phyloP scores from a whole-genome alignment of 495 filamentous ascomycete genomes.

The Daldinia decipiens region DNA sequence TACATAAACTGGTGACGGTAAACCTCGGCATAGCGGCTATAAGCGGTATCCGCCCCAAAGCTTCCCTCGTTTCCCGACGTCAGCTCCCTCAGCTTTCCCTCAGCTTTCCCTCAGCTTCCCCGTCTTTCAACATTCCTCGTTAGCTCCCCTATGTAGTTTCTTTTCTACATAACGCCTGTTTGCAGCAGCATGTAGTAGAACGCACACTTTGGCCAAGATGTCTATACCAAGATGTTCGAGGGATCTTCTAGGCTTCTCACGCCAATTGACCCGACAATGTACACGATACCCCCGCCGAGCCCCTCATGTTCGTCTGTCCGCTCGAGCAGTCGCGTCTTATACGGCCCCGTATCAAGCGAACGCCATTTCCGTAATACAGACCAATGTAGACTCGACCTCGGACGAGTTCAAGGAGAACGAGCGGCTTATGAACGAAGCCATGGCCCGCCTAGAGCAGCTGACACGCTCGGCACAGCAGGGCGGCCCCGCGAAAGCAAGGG shows the following conservation, averaged over 20 bases:
- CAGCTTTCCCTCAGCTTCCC: constrained; percentile 14
- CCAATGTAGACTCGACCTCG: constrained; percentile 78
- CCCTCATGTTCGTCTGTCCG: constrained; percentile 29
- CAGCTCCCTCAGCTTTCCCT: constrained; percentile 23
- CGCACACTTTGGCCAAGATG: constrained; percentile 42
- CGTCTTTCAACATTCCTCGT: constrained; percentile 15
- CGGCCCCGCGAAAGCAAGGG: constrained; percentile 81
- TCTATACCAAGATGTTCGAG: constrained; percentile 50
- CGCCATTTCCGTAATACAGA: constrained; percentile 81
- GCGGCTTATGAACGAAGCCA: constrained; percentile 77
- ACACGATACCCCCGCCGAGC: constrained; percentile 40
- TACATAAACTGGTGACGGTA: no score
- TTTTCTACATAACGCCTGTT: constrained; percentile 4
- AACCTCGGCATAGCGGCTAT: constrained; percentile 38
- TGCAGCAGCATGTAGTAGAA: constrained; percentile 28
- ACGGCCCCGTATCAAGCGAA: constrained; percentile 73
- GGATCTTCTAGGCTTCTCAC: constrained; percentile 50
- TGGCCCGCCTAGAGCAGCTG: constrained; percentile 70
- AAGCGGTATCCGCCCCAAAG: constrained; percentile 28
- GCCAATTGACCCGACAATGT: constrained; percentile 56
- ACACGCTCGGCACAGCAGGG: constrained; percentile 77
- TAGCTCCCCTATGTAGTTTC: constrained; percentile 17
- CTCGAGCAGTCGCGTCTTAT: constrained; percentile 66
- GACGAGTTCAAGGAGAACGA: constrained; percentile 85
- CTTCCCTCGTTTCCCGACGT: constrained; percentile 29